These are phyloP conservation scores for Leccinum sublutescens DNA, from an alignment of 768 basidiomycete species.

Conservation along the genomic window DNA sequence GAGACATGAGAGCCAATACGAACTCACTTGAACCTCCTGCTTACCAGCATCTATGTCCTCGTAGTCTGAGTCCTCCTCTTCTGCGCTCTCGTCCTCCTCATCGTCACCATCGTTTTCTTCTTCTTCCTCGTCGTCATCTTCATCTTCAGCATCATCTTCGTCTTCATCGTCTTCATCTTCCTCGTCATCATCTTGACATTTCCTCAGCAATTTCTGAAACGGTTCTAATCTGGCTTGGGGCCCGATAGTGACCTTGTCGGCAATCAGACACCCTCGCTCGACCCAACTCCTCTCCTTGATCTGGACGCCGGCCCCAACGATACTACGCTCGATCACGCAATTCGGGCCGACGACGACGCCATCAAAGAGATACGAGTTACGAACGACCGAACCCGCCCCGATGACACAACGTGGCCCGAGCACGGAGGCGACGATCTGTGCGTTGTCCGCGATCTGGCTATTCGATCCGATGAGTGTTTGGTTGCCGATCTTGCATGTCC, in stretches of 20 bases:
- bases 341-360: slow-evolving; percentile 67
- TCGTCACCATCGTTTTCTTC: slow-evolving; percentile 16
- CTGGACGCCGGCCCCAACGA: slow-evolving; percentile 75
- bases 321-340: slow-evolving; percentile 71
- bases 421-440: slow-evolving; percentile 67
- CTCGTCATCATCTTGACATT: slow-evolving; percentile 35
- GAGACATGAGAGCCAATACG: slow-evolving; percentile 1
- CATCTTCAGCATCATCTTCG: slow-evolving; percentile 28
- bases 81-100: slow-evolving; percentile 30
- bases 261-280: slow-evolving; percentile 77
- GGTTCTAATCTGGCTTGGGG: slow-evolving; percentile 62
- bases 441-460: slow-evolving; percentile 64
- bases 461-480: slow-evolving; percentile 85
- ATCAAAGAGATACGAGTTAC: slow-evolving; percentile 82
- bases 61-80: slow-evolving; percentile 54
- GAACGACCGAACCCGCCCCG: slow-evolving; percentile 66
- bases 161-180: slow-evolving; percentile 35
- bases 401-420: slow-evolving; percentile 76
- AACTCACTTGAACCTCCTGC: slow-evolving; percentile 21
- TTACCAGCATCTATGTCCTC: slow-evolving; percentile 67
- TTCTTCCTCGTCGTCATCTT: slow-evolving; percentile 17
- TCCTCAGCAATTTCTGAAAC: slow-evolving; percentile 73
- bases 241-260: slow-evolving; percentile 77
- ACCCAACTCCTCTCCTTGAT: slow-evolving; percentile 67
- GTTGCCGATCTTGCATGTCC: slow-evolving; percentile 79